Percentiles rank a stretch among this genome's conserved stretches.
Evolutionary conservation across 2,329 filamentous ascomycete species (phyloP).

Genomic region (Neonectria faginata): DNA sequence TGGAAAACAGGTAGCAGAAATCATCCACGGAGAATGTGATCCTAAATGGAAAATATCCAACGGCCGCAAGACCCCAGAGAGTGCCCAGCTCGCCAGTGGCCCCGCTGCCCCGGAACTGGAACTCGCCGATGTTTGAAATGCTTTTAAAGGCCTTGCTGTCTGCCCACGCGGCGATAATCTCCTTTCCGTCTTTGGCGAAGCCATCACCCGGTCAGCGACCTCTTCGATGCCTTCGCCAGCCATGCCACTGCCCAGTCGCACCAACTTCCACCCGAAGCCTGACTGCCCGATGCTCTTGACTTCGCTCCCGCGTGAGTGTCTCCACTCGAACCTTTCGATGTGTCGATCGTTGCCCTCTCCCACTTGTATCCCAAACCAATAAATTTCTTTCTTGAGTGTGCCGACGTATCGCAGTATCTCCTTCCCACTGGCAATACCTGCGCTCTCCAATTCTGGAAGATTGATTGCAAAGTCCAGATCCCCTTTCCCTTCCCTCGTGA

Average conservation of each 20-base stretch:
- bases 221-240: constrained; percentile 4
- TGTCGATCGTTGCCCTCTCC: constrained; percentile 1
- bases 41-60: too few species aligned
- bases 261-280: constrained; percentile 35
- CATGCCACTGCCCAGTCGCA: constrained; percentile 26
- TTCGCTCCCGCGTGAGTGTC: constrained; percentile 36
- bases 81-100: constrained; percentile 33
- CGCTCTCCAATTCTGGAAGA: constrained; percentile 12
- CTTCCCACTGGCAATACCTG: background rate
- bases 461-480: constrained; percentile 19
- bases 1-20: too few species aligned
- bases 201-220: constrained; percentile 11
- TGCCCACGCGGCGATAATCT: constrained; percentile 35
- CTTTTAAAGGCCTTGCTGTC: constrained; percentile 23
- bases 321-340: constrained; percentile 35
- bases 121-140: constrained; percentile 32
- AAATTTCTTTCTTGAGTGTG: background rate
- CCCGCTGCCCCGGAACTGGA: constrained; percentile 35
- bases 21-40: too few species aligned
- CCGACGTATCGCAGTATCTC: constrained; percentile 16
- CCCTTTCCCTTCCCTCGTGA: background rate
- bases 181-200: constrained; percentile 34
- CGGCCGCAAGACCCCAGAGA: constrained; percentile 34
- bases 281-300: constrained; percentile 37
- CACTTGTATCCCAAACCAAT: constrained; percentile 28